These are phyloP conservation scores for Raffaelea deltoideospora DNA, from an alignment of 2,329 filamentous ascomycete genomes.

Conservation along the genomic window DNA sequence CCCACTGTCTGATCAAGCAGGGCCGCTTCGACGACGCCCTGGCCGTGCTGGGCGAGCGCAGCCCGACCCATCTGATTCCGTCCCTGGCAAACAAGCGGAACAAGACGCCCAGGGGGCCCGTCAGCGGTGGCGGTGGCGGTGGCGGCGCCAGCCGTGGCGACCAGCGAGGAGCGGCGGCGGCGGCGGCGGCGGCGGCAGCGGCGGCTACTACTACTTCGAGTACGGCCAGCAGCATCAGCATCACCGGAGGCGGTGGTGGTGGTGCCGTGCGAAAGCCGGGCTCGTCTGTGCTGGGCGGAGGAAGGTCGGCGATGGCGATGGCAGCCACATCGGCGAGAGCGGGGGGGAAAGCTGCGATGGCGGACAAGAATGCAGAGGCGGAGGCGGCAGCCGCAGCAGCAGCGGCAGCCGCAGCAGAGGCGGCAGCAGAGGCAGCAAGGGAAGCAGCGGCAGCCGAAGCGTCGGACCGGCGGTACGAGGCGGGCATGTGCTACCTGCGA, in stretches of 20 bases:
- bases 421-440: constrained; percentile 2
- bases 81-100: constrained; percentile 52
- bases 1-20: constrained; percentile 89
- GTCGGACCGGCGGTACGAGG: constrained; percentile 68
- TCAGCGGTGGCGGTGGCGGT: constrained; percentile 15
- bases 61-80: constrained; percentile 74
- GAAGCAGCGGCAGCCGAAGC: constrained; percentile 7
- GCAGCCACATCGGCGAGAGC: constrained; percentile 37
- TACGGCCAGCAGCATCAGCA: no score
- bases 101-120: no score
- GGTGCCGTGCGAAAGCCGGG: background rate
- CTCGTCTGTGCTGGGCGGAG: background rate
- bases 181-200: background rate
- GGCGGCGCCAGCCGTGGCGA: background rate
- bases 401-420: background rate
- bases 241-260: background rate
- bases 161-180: background rate
- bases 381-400: background rate
- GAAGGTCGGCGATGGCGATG: constrained; percentile 16
- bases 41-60: constrained; percentile 73
- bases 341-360: constrained; percentile 4
- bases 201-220: no score
- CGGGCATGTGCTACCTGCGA: constrained; percentile 90
- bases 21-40: constrained; percentile 81
- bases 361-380: background rate